Percentiles rank a stretch among this genome's conserved stretches.
Evolutionary conservation across 331 rosid species (phyloP).

Genomic region (Stylosanthes scabra): DNA sequence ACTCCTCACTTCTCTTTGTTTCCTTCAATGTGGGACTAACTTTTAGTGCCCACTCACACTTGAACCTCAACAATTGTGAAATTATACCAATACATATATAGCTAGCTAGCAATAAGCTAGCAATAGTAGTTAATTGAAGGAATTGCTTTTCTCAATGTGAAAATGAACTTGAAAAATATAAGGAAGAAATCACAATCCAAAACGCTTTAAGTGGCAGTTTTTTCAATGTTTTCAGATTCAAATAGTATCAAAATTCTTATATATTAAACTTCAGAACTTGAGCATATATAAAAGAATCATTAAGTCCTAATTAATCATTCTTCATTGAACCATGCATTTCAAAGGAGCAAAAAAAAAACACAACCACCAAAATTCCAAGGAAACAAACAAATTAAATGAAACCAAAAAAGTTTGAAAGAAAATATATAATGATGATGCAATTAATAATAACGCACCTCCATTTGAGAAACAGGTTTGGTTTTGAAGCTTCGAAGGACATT

Average conservation of each 20-base stretch:
- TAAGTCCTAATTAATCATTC: not conserved
- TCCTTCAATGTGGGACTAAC: too few relatives aligned
- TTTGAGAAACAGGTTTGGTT: slow-evolving; percentile 55
- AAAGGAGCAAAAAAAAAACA: not conserved
- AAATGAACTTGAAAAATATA: not conserved
- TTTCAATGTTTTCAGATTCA: too few relatives aligned
- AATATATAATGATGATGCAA: not conserved
- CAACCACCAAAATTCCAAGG: not conserved
- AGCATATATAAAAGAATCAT: not conserved
- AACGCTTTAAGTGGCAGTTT: not conserved
- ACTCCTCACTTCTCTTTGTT: too few relatives aligned
- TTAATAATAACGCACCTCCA: slow-evolving; percentile 49
- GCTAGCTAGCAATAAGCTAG: too few relatives aligned
- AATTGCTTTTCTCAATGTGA: not conserved
- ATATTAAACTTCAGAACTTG: not conserved
- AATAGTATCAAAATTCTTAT: too few relatives aligned
- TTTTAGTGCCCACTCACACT: too few relatives aligned
- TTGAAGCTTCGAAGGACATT: slow-evolving; percentile 77
- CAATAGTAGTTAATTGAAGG: not conserved
- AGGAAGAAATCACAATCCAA: slow-evolving; percentile 3
- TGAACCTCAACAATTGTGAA: too few relatives aligned
- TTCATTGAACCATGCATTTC: not conserved
- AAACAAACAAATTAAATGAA: not conserved
- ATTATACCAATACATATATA: too few relatives aligned
- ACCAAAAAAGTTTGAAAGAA: not conserved